Base-by-base conservation (phyloP, 768 basidiomycete genomes). In the Glaciozyma antarctica region DNA sequence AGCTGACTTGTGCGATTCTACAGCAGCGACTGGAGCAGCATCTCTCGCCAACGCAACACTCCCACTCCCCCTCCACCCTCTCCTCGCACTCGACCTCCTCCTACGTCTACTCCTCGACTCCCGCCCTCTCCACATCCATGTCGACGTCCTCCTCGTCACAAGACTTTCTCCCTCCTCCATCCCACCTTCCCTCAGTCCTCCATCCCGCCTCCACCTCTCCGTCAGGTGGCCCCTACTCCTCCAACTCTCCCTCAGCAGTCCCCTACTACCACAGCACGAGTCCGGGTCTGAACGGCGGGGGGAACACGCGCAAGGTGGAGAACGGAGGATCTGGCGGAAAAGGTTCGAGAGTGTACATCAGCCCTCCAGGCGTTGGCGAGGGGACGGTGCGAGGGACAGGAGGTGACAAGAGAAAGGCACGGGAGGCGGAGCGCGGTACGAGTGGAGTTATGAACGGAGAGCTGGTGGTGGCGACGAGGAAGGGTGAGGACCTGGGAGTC, bases 401-500 rank as follows among this genome's bases (percentile, higher is more conserved):
- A 30, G 9, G 17, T 32, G 26, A 16, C 17, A 3, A 32, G 53
- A 32, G 30, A 34, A 54, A 26, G 49, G n/a, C 49, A 21, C 47
- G 6, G 22, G 21, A 48, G 16, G 21, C 4, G 47, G 6, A 48
- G 47, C 56, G 22, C 9, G 9, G 8, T 3, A 7, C n/a, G n/a
- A 10, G 9, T 12, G 38, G n/a, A 10, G 9, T 21, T 1, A 22
- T 24, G 43, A 45, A 17, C 24, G 26, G 41, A 22, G 43, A 30
- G 16, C 43, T 43, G 43, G 57, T 45, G 43, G 69, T 64, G 22
- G 12, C 51, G 34, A 34, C 57, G 15, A 43, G 73, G 41, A 67
- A 66, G n/a, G 73, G 73, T 2, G 60, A 61, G 30, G 72, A 74
- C 17, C 43, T 73, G 17, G 72, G 73, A 0, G 44, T 74, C 16